phyloP scores from a whole-genome alignment of 352 stramenopile genomes.

The Globisporangium canariense region DNA sequence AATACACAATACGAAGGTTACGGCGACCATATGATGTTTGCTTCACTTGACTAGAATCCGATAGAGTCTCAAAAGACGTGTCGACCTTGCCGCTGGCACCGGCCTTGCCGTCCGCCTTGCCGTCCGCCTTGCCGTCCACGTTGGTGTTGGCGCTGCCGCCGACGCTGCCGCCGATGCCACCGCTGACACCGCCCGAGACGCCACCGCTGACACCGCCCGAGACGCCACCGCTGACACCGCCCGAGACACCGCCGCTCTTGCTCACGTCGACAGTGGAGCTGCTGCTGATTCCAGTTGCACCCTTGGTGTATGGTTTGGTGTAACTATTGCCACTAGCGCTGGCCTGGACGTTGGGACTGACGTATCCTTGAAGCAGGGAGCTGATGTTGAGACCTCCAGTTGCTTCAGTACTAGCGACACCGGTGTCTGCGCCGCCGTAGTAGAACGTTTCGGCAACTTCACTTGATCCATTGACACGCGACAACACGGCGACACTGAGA shows the following conservation, averaged over 20 bases:
- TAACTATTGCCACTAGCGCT: neutral
- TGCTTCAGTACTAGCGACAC: neutral
- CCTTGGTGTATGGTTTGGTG: neutral
- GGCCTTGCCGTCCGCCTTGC: neutral
- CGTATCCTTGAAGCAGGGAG: neutral
- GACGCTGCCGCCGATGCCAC: neutral
- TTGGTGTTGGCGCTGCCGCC: neutral
- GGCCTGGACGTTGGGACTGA: neutral
- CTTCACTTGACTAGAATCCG: neutral
- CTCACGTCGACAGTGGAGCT: neutral
- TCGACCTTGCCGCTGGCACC: neutral
- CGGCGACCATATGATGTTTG: neutral
- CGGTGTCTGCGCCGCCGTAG: neutral
- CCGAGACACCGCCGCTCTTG: neutral
- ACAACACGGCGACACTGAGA: constrained; percentile 4
- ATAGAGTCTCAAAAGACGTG: neutral
- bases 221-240: neutral
- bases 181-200: neutral
- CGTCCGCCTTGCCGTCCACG: neutral
- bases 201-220: neutral
- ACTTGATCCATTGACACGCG: neutral
- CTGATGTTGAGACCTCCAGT: neutral
- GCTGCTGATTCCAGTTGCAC: neutral
- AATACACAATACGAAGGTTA: neutral
- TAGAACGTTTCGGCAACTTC: neutral